Evolutionary conservation across 257 asterid species (phyloP).

Genomic region (Cruciata laevipes): DNA sequence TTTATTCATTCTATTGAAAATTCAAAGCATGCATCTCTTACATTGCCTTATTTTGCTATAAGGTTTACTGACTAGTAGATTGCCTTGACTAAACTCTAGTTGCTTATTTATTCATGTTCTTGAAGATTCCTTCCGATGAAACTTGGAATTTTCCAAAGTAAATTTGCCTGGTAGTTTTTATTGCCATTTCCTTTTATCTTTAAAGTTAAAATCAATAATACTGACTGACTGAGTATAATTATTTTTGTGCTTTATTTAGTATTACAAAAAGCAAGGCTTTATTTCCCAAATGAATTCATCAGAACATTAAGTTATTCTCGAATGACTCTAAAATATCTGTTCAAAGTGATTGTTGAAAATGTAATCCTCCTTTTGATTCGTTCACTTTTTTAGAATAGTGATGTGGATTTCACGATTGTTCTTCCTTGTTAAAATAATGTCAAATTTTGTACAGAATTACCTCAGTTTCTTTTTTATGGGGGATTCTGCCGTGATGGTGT

Average conservation of each 20-base stretch:
- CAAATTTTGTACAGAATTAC: conserved; percentile 54
- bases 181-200: background rate
- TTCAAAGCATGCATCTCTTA: no score
- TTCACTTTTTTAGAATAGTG: background rate
- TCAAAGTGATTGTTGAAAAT: background rate
- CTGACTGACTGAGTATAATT: background rate
- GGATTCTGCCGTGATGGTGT: conserved; percentile 75
- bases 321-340: background rate
- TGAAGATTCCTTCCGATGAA: background rate
- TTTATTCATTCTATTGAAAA: background rate
- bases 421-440: background rate
- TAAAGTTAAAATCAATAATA: background rate
- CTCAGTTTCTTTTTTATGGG: conserved; percentile 74
- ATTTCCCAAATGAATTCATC: background rate
- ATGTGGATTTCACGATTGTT: background rate
- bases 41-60: background rate
- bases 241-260: background rate
- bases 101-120: background rate
- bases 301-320: background rate
- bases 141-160: background rate
- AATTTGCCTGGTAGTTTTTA: background rate
- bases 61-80: background rate
- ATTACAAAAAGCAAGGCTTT: background rate
- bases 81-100: background rate
- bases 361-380: no score